Evolutionary conservation across 1,284 basidiomycete species (phyloP).

Genomic region (Puccinia polysora): DNA sequence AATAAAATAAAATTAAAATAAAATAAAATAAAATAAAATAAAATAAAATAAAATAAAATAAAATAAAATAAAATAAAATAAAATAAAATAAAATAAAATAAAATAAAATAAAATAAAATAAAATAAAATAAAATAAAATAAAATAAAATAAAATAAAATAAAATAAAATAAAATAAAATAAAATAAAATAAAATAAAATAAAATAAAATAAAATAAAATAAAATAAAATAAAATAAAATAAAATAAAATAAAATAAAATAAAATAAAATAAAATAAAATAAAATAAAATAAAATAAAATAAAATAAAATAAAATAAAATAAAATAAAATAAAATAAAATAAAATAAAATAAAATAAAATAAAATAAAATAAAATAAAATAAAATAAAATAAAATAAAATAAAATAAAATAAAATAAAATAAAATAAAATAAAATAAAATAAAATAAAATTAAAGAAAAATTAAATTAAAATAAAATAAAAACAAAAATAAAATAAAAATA

Average conservation of each 20-base stretch:
- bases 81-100: not conserved
- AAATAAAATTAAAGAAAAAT: slow-evolving; percentile 46
- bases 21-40: too few relatives aligned
- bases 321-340: not conserved
- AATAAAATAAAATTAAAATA: too few relatives aligned
- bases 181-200: not conserved
- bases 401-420: slow-evolving; percentile 48
- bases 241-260: not conserved
- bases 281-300: not conserved
- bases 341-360: not conserved
- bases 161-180: not conserved
- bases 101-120: not conserved
- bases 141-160: not conserved
- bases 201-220: not conserved
- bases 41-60: too few relatives aligned
- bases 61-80: too few relatives aligned
- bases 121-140: not conserved
- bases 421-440: slow-evolving; percentile 44
- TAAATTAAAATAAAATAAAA: slow-evolving; percentile 24
- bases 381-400: slow-evolving; percentile 51
- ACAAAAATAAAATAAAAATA: not conserved
- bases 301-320: not conserved
- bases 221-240: not conserved
- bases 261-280: not conserved
- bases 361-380: slow-evolving; percentile 49